Evolutionary conservation across 805 yeast genomes (phyloP).

Genomic region (Starmera quercuum): DNA sequence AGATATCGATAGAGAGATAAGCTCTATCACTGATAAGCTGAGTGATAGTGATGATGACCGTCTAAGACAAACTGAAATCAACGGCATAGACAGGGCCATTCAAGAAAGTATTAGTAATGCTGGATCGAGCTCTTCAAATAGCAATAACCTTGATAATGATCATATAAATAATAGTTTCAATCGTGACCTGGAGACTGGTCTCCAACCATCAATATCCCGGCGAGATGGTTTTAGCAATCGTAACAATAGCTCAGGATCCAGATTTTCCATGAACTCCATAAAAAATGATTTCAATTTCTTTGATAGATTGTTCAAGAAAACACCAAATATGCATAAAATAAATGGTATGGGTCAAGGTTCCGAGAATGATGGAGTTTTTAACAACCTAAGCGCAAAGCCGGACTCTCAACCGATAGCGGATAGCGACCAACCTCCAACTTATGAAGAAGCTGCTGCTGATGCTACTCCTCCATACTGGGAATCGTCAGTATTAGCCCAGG

Average conservation of each 20-base stretch:
- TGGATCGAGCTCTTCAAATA: neutral
- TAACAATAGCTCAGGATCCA: neutral
- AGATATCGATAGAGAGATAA: neutral
- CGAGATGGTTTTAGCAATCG: too few relatives aligned
- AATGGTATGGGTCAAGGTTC: conserved; percentile 22
- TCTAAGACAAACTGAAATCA: neutral
- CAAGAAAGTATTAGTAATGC: neutral
- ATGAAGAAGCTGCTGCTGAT: conserved; percentile 93
- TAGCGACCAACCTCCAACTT: conserved; percentile 68
- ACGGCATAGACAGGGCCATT: neutral
- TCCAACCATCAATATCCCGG: neutral
- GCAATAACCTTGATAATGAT: neutral
- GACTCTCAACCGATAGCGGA: conserved; percentile 29
- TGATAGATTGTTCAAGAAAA: conserved; percentile 26
- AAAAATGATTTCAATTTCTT: conserved; percentile 31
- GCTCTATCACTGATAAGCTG: neutral
- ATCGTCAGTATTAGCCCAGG: conserved; percentile 72
- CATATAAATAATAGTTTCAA: neutral
- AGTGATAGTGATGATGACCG: neutral
- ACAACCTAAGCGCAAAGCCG: conserved; percentile 88
- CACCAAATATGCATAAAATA: conserved; percentile 3
- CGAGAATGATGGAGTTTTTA: conserved; percentile 81
- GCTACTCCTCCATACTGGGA: conserved; percentile 97
- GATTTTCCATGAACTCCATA: conserved; percentile 11
- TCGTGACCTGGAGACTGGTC: neutral